phyloP scores from a whole-genome alignment of 805 yeast genomes.

The Ogataea haglerorum region DNA sequence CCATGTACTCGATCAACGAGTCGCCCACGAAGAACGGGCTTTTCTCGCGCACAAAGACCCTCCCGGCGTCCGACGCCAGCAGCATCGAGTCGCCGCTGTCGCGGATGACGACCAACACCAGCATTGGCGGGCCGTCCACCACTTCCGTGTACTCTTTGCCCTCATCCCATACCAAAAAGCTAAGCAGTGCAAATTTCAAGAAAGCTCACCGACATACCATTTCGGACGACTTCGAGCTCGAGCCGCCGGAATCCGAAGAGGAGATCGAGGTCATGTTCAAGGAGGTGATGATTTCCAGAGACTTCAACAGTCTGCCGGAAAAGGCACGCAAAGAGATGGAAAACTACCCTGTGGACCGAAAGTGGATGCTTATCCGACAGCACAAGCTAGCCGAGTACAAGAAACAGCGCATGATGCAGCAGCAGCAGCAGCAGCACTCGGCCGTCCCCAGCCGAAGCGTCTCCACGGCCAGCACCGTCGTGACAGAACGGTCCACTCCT shows the following conservation, averaged over 20 bases:
- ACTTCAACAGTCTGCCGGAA: conserved; percentile 59
- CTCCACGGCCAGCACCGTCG: conserved; percentile 16
- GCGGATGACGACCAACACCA: conserved; percentile 26
- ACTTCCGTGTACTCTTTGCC: conserved; percentile 28
- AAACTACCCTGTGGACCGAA: conserved; percentile 69
- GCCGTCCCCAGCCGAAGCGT: conserved; percentile 14
- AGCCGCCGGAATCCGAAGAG: conserved; percentile 61
- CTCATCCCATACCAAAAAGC: conserved; percentile 28
- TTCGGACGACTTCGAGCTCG: conserved; percentile 45
- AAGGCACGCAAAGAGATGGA: conserved; percentile 75
- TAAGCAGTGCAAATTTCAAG: conserved; percentile 23
- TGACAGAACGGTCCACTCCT: conserved; percentile 8
- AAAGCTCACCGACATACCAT: conserved; percentile 36
- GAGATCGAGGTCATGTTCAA: conserved; percentile 73
- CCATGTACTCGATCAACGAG: conserved; percentile 14
- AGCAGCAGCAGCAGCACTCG: conserved; percentile 10
- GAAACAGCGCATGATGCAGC: conserved; percentile 34
- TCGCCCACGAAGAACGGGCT: conserved; percentile 25
- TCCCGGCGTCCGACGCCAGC: conserved; percentile 14
- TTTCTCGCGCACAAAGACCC: conserved; percentile 18
- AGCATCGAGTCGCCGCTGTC: conserved; percentile 28
- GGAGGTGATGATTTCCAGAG: conserved; percentile 79
- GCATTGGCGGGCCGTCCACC: conserved; percentile 13
- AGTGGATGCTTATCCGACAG: conserved; percentile 89
- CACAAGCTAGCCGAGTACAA: conserved; percentile 77